A percentile compares a stretch with the other conserved stretches of the same genome.
Conservation (phyloP, 768 basidiomycete species). For the Lactarius tabidus region DNA sequence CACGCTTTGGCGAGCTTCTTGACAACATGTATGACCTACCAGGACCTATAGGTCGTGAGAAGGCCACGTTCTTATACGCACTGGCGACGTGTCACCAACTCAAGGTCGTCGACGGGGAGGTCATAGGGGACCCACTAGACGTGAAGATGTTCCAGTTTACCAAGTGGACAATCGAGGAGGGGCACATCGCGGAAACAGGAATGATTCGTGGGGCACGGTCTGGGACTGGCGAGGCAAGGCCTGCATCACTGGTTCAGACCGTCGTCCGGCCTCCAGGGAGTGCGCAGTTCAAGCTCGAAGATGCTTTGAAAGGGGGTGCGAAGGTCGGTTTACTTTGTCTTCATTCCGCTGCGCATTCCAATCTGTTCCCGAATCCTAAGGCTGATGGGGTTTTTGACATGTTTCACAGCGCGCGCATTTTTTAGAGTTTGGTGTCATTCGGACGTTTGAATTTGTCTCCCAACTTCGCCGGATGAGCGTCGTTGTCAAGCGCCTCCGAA, state of each 20-base stretch:
- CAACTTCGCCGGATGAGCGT: constrained; percentile 94
- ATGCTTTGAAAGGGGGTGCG: constrained; percentile 80
- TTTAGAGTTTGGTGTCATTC: constrained; percentile 92
- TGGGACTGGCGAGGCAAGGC: constrained; percentile 49
- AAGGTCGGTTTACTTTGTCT: constrained; percentile 48
- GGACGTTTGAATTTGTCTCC: constrained; percentile 96
- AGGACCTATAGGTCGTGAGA: constrained; percentile 56
- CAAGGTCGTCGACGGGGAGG: constrained; percentile 79
- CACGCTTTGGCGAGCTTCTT: constrained; percentile 85
- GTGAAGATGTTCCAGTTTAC: constrained; percentile 99
- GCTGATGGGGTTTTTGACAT: constrained; percentile 11
- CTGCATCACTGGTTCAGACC: constrained; percentile 89
- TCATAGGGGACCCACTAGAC: constrained; percentile 95
- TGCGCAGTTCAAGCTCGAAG: constrained; percentile 84
- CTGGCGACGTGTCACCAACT: constrained; percentile 95
- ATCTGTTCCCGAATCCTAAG: constrained; percentile 12
- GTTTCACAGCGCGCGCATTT: constrained; percentile 83
- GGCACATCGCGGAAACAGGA: constrained; percentile 63
- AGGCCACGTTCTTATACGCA: constrained; percentile 85
- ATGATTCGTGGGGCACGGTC: constrained; percentile 62
- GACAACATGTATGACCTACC: constrained; percentile 77
- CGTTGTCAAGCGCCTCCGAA: constrained; percentile 91
- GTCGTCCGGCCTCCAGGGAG: constrained; percentile 96
- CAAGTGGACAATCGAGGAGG: constrained; percentile 94
- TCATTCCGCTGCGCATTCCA: not conserved